A percentile compares a stretch with the other conserved stretches of the same genome.
phyloP scores from a whole-genome alignment of 2,329 filamentous ascomycete genomes.

The Phialophora verrucosa region DNA sequence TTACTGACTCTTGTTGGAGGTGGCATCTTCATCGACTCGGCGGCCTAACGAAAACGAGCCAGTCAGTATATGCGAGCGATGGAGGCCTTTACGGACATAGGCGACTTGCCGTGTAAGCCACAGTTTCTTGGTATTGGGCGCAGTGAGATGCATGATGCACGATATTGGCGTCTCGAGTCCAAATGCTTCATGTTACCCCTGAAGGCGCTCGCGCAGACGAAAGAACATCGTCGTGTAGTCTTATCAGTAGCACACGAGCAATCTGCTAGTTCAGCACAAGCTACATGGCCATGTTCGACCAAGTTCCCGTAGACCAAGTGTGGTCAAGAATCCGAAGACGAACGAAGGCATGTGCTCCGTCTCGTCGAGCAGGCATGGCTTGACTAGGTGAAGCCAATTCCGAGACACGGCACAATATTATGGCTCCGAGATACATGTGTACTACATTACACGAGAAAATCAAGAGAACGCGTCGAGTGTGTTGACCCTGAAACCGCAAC shows the following conservation, averaged over 20 bases:
- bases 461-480: slow-evolving; percentile 1
- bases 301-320: neutral
- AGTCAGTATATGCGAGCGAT: neutral
- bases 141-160: too few relatives aligned
- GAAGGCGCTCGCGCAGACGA: neutral
- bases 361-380: neutral
- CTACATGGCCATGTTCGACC: neutral
- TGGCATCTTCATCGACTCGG: neutral
- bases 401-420: neutral
- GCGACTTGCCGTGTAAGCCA: neutral
- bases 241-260: slow-evolving; percentile 1
- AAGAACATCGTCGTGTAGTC: neutral
- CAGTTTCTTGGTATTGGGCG: neutral
- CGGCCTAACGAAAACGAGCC: neutral
- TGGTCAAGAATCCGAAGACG: neutral
- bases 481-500: slow-evolving; percentile 5
- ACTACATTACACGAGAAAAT: neutral
- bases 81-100: neutral
- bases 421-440: neutral
- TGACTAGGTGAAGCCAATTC: slow-evolving; percentile 1
- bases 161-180: too few relatives aligned
- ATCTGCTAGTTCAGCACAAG: neutral
- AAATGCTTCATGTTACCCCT: neutral
- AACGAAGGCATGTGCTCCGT: neutral
- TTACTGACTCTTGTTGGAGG: neutral